phyloP scores from a whole-genome alignment of 345 rosid species.

The Draba incana region DNA sequence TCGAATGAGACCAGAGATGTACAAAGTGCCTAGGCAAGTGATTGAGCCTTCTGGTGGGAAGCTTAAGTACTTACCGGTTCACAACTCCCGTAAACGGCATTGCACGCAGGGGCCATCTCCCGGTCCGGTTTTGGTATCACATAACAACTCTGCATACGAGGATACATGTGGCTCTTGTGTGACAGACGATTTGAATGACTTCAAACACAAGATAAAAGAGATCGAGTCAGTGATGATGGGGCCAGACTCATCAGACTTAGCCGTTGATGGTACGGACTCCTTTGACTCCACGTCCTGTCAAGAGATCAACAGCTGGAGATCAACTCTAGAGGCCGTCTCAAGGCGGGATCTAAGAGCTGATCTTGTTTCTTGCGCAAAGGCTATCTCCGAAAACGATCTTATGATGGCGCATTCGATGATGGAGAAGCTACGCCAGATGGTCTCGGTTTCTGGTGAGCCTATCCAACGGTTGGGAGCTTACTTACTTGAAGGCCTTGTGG shows the following conservation, averaged over 20 bases:
- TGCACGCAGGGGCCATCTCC: conserved; percentile 73
- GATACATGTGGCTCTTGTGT: conserved; percentile 72
- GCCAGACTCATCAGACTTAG: conserved; percentile 52
- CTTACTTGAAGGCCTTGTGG: conserved; percentile 91
- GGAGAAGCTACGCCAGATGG: conserved; percentile 71
- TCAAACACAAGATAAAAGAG: conserved; percentile 74
- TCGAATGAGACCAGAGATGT: conserved; percentile 28
- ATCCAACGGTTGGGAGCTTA: conserved; percentile 93
- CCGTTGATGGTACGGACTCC: conserved; percentile 27
- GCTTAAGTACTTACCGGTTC: conserved; percentile 39
- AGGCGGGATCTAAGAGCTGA: conserved; percentile 58
- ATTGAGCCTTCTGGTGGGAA: conserved; percentile 15
- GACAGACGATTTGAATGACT: conserved; percentile 66
- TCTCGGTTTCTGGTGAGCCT: conserved; percentile 96
- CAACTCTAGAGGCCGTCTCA: conserved; percentile 57
- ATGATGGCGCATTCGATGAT: conserved; percentile 69
- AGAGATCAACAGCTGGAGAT: conserved; percentile 55
- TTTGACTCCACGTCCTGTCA: conserved; percentile 30
- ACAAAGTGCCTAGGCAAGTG: background rate
- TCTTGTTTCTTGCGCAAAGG: conserved; percentile 74
- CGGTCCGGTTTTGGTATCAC: background rate
- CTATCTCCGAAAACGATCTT: conserved; percentile 71
- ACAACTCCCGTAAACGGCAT: conserved; percentile 48
- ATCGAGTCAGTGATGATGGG: conserved; percentile 84
- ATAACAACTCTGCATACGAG: conserved; percentile 59